phyloP scores from a whole-genome alignment of 257 asterid genomes.

The Solanum chmielewskii region DNA sequence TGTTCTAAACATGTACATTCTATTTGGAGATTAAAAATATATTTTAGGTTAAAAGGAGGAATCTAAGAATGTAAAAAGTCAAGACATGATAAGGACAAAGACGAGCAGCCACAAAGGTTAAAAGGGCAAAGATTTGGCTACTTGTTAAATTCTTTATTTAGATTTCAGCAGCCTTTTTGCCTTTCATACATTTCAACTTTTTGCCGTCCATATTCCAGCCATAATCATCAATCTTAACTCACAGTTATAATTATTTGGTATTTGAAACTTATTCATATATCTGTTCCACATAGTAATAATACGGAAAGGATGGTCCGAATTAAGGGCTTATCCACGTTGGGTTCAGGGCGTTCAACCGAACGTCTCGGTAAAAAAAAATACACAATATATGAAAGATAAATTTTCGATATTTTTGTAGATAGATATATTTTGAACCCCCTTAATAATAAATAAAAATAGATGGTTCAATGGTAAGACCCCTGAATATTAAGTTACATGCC shows the following conservation, averaged over 20 bases:
- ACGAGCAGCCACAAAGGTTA: background rate
- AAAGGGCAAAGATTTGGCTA: background rate
- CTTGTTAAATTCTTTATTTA: background rate
- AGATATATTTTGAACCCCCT: too few relatives aligned
- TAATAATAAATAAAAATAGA: too few relatives aligned
- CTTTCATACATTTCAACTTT: background rate
- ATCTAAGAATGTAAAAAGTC: background rate
- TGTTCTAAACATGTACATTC: background rate
- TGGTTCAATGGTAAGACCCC: too few relatives aligned
- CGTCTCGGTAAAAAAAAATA: rapidly evolving
- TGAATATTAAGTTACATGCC: too few relatives aligned
- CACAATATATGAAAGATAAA: too few relatives aligned
- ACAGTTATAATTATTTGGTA: background rate
- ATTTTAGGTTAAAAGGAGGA: too few relatives aligned
- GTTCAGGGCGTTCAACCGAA: too few relatives aligned
- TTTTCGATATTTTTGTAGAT: too few relatives aligned
- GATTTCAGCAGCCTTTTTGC: background rate
- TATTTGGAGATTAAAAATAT: too few relatives aligned
- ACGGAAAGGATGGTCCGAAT: background rate
- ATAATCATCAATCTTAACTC: background rate
- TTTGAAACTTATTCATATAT: background rate
- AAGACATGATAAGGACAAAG: background rate
- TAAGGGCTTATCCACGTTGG: too few relatives aligned
- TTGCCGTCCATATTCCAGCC: background rate
- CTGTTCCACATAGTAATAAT: background rate